These are phyloP conservation scores for Lagenidium giganteum DNA, from an alignment of 352 stramenopile species.

Conservation along the genomic window DNA sequence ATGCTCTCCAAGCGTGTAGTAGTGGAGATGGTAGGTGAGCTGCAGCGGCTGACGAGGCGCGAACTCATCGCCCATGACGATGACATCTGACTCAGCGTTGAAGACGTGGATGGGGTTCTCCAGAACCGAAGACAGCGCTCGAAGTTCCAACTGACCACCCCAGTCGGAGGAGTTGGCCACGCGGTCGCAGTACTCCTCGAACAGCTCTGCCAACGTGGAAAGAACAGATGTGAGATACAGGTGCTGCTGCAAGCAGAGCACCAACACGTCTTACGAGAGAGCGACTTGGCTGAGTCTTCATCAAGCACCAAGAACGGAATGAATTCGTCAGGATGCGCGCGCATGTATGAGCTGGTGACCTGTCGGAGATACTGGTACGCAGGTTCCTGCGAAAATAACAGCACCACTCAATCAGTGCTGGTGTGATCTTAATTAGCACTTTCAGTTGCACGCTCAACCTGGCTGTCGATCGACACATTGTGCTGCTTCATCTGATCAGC, in stretches of 20 bases:
- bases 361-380: conserved; percentile 66
- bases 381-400: conserved; percentile 23
- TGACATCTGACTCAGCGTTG: conserved; percentile 75
- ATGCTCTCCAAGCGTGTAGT: conserved; percentile 98
- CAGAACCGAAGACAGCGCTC: conserved; percentile 86
- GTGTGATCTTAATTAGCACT: too few relatives aligned
- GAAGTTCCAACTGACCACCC: conserved; percentile 96
- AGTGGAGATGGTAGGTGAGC: conserved; percentile 96
- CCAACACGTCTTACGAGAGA: conserved; percentile 16
- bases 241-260: not conserved
- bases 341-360: conserved; percentile 78
- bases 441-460: too few relatives aligned
- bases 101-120: conserved; percentile 91
- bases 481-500: conserved; percentile 86
- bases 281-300: conserved; percentile 30
- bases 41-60: conserved; percentile 68
- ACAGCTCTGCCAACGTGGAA: conserved; percentile 37
- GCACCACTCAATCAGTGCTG: too few relatives aligned
- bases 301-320: conserved; percentile 86
- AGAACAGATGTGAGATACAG: not conserved
- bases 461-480: conserved; percentile 14
- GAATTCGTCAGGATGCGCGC: conserved; percentile 86
- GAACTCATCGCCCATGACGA: conserved; percentile 90
- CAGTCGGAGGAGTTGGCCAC: conserved; percentile 92
- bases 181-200: conserved; percentile 90